A percentile compares a stretch with the other conserved stretches of the same genome.
Conservation (phyloP, 768 basidiomycete genomes). For the Pleurotus eryngii region DNA sequence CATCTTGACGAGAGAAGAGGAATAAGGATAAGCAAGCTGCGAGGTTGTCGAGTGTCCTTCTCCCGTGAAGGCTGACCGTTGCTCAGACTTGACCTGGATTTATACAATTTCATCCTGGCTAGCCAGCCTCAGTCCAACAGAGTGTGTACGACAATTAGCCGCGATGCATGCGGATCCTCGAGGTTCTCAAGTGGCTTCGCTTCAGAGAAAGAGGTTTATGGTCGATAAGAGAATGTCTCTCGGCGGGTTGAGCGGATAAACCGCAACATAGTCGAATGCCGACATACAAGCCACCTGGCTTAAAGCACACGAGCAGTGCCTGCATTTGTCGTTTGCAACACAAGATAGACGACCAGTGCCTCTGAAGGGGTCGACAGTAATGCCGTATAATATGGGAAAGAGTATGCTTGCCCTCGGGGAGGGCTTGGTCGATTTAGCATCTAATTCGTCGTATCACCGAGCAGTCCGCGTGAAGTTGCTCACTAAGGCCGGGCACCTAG, state of each 20-base stretch:
- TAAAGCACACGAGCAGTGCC: neutral
- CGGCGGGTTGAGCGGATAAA: neutral
- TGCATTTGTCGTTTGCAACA: neutral
- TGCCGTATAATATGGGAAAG: neutral
- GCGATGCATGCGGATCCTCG: conserved; percentile 3
- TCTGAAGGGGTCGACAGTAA: neutral
- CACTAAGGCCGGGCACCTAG: neutral
- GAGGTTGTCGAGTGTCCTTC: too few relatives aligned
- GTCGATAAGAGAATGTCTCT: neutral
- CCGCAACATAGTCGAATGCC: neutral
- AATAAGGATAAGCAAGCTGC: neutral
- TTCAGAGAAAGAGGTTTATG: conserved; percentile 1
- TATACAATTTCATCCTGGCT: neutral
- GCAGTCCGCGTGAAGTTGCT: too few relatives aligned
- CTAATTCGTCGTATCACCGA: too few relatives aligned
- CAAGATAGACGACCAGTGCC: neutral
- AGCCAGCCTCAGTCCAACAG: neutral
- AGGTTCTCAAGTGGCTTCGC: conserved; percentile 1
- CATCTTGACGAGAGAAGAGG: neutral
- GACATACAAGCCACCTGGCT: neutral
- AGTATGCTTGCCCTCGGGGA: neutral
- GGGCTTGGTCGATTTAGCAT: neutral
- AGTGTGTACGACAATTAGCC: neutral
- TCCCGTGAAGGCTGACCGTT: neutral
- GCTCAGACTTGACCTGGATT: neutral